phyloP scores from a whole-genome alignment of 1,284 basidiomycete species.

The Sphagnurus paluster region DNA sequence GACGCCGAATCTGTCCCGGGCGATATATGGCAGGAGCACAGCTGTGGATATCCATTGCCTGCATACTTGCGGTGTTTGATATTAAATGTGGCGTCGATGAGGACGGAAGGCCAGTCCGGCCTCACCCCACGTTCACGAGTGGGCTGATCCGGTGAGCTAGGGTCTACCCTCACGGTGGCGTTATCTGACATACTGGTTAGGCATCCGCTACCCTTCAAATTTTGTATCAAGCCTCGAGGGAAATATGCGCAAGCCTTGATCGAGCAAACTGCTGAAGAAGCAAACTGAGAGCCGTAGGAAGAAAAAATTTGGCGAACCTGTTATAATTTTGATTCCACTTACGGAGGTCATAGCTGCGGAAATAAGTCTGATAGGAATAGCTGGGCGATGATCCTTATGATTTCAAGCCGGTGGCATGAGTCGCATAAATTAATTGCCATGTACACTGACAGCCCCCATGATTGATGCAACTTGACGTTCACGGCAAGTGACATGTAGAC shows the following conservation, averaged over 20 bases:
- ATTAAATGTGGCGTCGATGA: constrained; percentile 38
- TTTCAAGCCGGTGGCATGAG: too few species aligned
- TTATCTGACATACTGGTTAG: constrained; percentile 15
- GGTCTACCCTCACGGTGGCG: neutral
- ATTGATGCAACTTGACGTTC: too few species aligned
- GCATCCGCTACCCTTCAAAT: constrained; percentile 35
- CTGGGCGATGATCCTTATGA: too few species aligned
- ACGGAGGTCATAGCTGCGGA: too few species aligned
- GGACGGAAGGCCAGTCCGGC: constrained; percentile 29
- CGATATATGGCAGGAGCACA: constrained; percentile 48
- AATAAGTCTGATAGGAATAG: too few species aligned
- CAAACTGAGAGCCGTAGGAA: neutral
- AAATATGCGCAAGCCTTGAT: constrained; percentile 26
- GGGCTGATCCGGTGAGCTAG: constrained; percentile 45
- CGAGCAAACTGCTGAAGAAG: constrained; percentile 24
- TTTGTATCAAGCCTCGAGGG: constrained; percentile 31
- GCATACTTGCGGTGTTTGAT: constrained; percentile 45
- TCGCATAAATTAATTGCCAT: too few species aligned
- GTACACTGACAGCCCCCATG: too few species aligned
- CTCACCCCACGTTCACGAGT: constrained; percentile 39
- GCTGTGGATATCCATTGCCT: constrained; percentile 52
- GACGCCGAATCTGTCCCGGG: constrained; percentile 51
- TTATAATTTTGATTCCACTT: neutral
- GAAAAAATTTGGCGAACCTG: neutral
- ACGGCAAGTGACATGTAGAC: too few species aligned